Evolutionary conservation across 1,139 yeast species (phyloP).

Genomic region (Blastobotrys indianensis): DNA sequence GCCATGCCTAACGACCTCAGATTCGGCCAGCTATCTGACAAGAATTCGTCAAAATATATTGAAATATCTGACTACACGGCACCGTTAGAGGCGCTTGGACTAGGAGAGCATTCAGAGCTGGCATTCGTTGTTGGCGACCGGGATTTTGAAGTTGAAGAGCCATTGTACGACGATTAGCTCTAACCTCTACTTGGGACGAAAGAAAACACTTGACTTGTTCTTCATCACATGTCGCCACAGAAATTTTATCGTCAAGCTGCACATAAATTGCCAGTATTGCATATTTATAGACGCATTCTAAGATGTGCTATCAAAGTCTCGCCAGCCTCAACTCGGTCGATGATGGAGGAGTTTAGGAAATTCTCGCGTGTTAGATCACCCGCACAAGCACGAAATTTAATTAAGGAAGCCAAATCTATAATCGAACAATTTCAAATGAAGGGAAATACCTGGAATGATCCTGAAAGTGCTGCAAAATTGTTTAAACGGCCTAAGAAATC

Average conservation of each 20-base stretch:
- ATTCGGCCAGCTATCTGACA: slow-evolving; percentile 18
- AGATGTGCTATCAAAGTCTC: slow-evolving; percentile 11
- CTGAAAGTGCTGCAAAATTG: background rate
- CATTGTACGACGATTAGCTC: background rate
- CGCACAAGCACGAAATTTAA: slow-evolving; percentile 4
- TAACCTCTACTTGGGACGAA: too few species aligned
- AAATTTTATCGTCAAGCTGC: slow-evolving; percentile 16
- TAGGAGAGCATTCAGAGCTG: slow-evolving; percentile 15
- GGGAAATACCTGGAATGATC: too few species aligned
- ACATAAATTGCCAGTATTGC: slow-evolving; percentile 20
- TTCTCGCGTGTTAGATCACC: too few species aligned
- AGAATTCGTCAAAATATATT: slow-evolving; percentile 14
- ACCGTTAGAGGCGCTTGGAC: slow-evolving; percentile 16
- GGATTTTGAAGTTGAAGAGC: slow-evolving; percentile 14
- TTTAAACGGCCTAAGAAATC: slow-evolving; percentile 15
- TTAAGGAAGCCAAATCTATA: slow-evolving; percentile 11
- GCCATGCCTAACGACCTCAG: slow-evolving; percentile 11
- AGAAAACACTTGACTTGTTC: background rate
- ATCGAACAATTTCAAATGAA: slow-evolving; percentile 16
- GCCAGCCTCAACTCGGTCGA: background rate
- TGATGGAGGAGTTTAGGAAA: background rate
- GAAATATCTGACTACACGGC: slow-evolving; percentile 16
- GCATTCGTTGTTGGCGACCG: slow-evolving; percentile 16
- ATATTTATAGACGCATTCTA: slow-evolving; percentile 19
- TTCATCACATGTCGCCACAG: slow-evolving; percentile 13